These are phyloP conservation scores for Chlamydomonas applanata DNA, from an alignment of 139 green algal genomes.

Conservation along the genomic window DNA sequence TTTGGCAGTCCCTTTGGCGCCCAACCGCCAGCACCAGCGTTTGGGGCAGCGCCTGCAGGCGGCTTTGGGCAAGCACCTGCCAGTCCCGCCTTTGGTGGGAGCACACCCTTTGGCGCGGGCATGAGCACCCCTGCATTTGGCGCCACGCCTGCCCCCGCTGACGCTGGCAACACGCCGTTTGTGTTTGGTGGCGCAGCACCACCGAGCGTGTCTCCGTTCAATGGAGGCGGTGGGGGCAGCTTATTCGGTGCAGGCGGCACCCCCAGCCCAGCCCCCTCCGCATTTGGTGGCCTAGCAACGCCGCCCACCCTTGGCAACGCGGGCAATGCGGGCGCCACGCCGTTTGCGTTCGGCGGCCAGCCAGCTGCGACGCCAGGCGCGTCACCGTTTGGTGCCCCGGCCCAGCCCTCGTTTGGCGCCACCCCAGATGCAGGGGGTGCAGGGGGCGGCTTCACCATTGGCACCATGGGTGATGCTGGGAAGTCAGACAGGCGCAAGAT, in stretches of 20 bases:
- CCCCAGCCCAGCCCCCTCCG: background rate
- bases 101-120: too few relatives aligned
- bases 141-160: too few relatives aligned
- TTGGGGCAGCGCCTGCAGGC: too few relatives aligned
- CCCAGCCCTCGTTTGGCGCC: background rate
- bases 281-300: constrained; percentile 4
- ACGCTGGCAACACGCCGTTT: background rate
- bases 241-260: background rate
- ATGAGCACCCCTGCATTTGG: too few relatives aligned
- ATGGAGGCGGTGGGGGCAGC: background rate
- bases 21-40: too few relatives aligned
- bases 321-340: background rate
- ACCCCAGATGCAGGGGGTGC: background rate
- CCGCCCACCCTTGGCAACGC: background rate
- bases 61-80: too few relatives aligned
- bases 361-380: too few relatives aligned
- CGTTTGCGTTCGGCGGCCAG: background rate
- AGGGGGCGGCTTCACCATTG: background rate
- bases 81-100: too few relatives aligned
- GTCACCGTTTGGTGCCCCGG: too few relatives aligned
- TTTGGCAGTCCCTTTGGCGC: too few relatives aligned
- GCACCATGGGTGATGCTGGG: background rate
- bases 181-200: background rate
- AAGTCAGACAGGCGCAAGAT: constrained; percentile 6
- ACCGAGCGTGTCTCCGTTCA: background rate